Percentiles rank a stretch among this genome's conserved stretches.
phyloP scores from a whole-genome alignment of 2,329 filamentous ascomycete species.

The Nemania sp. region DNA sequence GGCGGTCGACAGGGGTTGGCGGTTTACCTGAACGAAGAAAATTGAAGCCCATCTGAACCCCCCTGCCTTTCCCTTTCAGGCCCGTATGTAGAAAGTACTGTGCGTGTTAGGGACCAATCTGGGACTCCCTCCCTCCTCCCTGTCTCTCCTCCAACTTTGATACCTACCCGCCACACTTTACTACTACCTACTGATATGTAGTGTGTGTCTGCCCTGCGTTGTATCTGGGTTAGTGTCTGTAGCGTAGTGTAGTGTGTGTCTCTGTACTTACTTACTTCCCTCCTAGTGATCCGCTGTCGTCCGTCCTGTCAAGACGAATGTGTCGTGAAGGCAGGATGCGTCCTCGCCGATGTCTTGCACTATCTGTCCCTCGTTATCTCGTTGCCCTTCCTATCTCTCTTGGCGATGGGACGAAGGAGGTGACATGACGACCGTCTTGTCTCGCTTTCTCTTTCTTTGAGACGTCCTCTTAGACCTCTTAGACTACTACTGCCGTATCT shows the following conservation, averaged over 20 bases:
- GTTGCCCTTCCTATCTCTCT: slow-evolving; percentile 23
- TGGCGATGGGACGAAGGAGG: slow-evolving; percentile 26
- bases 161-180: slow-evolving; percentile 29
- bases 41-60: slow-evolving; percentile 30
- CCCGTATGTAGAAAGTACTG: slow-evolving; percentile 38
- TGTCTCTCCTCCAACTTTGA: slow-evolving; percentile 35
- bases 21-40: slow-evolving; percentile 31
- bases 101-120: slow-evolving; percentile 37
- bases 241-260: slow-evolving; percentile 4
- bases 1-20: slow-evolving; percentile 21
- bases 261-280: slow-evolving; percentile 7
- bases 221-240: not conserved
- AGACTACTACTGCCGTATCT: not conserved
- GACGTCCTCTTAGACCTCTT: slow-evolving; percentile 2
- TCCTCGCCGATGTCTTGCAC: slow-evolving; percentile 25
- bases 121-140: slow-evolving; percentile 36
- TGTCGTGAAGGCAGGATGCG: slow-evolving; percentile 7
- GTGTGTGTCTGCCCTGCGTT: slow-evolving; percentile 21
- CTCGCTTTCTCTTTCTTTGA: slow-evolving; percentile 30
- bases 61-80: slow-evolving; percentile 30
- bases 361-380: slow-evolving; percentile 19
- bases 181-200: slow-evolving; percentile 7
- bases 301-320: slow-evolving; percentile 6
- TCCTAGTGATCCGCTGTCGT: not conserved
- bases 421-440: slow-evolving; percentile 35